Percentiles rank a stretch among this genome's conserved stretches.
These are phyloP conservation scores for Pythium aristosporum DNA, from an alignment of 352 stramenopile genomes.

Conservation along the genomic window DNA sequence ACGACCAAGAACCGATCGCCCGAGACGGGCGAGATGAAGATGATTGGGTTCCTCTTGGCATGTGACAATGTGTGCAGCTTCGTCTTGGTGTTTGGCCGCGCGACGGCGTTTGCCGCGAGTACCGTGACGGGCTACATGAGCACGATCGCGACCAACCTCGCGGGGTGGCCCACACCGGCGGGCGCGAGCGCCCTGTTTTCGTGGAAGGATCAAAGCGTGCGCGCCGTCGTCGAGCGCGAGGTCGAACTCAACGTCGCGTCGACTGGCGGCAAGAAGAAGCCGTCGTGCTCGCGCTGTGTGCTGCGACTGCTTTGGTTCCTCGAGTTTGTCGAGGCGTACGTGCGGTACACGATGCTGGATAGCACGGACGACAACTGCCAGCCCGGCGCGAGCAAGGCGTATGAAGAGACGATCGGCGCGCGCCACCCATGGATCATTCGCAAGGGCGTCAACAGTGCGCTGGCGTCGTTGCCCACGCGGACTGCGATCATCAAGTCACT, in stretches of 20 bases:
- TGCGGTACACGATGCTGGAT: slow-evolving; percentile 67
- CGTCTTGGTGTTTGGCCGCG: slow-evolving; percentile 73
- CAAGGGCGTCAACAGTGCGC: slow-evolving; percentile 77
- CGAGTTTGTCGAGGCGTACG: slow-evolving; percentile 78
- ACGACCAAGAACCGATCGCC: slow-evolving; percentile 33
- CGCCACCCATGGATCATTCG: slow-evolving; percentile 84
- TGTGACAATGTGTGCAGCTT: slow-evolving; percentile 72
- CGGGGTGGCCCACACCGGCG: slow-evolving; percentile 35
- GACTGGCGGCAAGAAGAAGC: slow-evolving; percentile 81
- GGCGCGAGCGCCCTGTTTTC: slow-evolving; percentile 19
- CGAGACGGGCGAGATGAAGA: slow-evolving; percentile 37
- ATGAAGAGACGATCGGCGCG: slow-evolving; percentile 79
- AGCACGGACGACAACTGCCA: slow-evolving; percentile 66
- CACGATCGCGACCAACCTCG: slow-evolving; percentile 66
- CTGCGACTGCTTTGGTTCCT: slow-evolving; percentile 81
- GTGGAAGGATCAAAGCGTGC: slow-evolving; percentile 62
- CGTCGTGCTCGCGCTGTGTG: slow-evolving; percentile 69
- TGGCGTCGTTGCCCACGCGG: slow-evolving; percentile 61
- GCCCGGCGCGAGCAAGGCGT: slow-evolving; percentile 65
- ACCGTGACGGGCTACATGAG: slow-evolving; percentile 74
- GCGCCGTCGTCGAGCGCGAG: slow-evolving; percentile 58
- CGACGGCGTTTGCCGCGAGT: slow-evolving; percentile 76
- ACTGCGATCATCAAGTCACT: slow-evolving; percentile 56
- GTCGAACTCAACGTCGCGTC: slow-evolving; percentile 56
- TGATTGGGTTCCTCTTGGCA: slow-evolving; percentile 47